Evolutionary conservation across 805 yeast genomes (phyloP).

Genomic region (Yarrowia sp.): DNA sequence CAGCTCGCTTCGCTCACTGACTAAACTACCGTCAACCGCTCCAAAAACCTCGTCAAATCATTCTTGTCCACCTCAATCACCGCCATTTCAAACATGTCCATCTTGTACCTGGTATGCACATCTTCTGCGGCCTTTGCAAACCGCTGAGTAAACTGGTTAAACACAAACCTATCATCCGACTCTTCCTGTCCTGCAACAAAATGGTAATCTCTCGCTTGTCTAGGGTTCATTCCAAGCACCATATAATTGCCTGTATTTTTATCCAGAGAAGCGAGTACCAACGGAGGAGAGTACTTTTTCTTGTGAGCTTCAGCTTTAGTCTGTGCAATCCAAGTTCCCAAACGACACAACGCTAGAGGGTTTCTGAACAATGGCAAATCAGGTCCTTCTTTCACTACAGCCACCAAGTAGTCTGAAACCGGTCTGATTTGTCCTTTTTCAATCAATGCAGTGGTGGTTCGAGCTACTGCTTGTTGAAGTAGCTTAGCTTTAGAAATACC

Average conservation of each 20-base stretch:
- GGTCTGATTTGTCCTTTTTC: conserved; percentile 80
- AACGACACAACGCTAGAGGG: conserved; percentile 77
- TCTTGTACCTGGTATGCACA: conserved; percentile 83
- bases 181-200: conserved; percentile 34
- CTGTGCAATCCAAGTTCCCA: conserved; percentile 90
- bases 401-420: conserved; percentile 74
- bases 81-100: conserved; percentile 93
- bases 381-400: conserved; percentile 87
- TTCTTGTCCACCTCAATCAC: conserved; percentile 87
- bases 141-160: conserved; percentile 72
- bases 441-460: conserved; percentile 84
- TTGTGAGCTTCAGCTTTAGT: conserved; percentile 78
- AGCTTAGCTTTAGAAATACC: conserved; percentile 84
- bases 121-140: conserved; percentile 82
- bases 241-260: conserved; percentile 70
- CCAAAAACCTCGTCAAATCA: conserved; percentile 84
- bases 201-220: conserved; percentile 53
- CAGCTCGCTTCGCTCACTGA: no score
- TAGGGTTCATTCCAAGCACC: conserved; percentile 87
- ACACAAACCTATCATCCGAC: conserved; percentile 37
- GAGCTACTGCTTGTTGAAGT: conserved; percentile 78
- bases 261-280: conserved; percentile 83
- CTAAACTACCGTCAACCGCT: conserved; percentile 54
- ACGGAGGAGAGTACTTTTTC: conserved; percentile 54
- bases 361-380: conserved; percentile 74